phyloP scores from a whole-genome alignment of 2,329 filamentous ascomycete genomes.

The Pseudogymnoascus sp. region DNA sequence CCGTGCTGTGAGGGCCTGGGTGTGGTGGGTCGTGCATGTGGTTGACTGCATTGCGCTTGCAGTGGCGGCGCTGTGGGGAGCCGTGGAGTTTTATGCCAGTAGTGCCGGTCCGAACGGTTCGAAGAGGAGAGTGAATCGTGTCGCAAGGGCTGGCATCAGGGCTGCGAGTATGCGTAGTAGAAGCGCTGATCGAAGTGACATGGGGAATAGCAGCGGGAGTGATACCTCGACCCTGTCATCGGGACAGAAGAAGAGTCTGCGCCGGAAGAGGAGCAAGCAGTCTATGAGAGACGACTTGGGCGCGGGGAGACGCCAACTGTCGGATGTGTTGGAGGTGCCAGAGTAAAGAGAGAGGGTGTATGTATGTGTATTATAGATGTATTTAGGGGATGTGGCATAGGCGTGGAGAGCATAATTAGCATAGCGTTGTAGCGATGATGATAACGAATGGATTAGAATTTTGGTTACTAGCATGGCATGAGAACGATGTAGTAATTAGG shows the following conservation, averaged over 20 bases:
- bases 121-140: slow-evolving; percentile 1
- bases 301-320: slow-evolving; percentile 5
- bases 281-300: neutral
- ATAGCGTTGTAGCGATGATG: slow-evolving; percentile 4
- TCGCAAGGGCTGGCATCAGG: neutral
- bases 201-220: neutral
- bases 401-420: neutral
- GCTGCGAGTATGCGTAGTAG: neutral
- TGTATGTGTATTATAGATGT: slow-evolving; percentile 2
- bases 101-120: neutral
- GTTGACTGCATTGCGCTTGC: slow-evolving; percentile 43
- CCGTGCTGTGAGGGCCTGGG: slow-evolving; percentile 73
- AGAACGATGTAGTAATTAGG: neutral
- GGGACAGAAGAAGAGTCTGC: neutral
- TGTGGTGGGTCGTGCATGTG: slow-evolving; percentile 89
- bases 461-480: neutral
- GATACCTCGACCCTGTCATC: neutral
- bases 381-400: neutral
- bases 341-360: neutral
- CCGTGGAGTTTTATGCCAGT: neutral
- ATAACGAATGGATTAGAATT: slow-evolving; percentile 5
- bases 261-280: slow-evolving; percentile 8
- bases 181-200: neutral
- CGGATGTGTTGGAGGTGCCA: slow-evolving; percentile 1
- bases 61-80: neutral